Conservation (phyloP, 352 stramenopile species). For the Globisporangium parvum region DNA sequence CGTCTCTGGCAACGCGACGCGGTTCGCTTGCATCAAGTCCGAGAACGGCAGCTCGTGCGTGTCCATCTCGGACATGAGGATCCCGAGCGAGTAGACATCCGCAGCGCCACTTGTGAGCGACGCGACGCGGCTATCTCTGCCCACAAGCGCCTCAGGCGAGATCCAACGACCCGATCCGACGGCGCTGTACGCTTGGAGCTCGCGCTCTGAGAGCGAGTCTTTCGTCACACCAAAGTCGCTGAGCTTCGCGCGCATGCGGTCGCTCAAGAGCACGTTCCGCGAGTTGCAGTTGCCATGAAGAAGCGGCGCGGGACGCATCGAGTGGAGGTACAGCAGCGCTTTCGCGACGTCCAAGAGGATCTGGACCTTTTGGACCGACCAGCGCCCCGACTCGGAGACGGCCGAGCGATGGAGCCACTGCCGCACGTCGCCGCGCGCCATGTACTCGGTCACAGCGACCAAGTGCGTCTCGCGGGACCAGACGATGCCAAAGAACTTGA, state of each 20-base stretch:
- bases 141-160: constrained; percentile 57
- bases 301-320: constrained; percentile 8
- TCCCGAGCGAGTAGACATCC: constrained; percentile 67
- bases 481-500: constrained; percentile 65
- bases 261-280: constrained; percentile 21
- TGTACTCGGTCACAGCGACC: constrained; percentile 50
- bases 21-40: constrained; percentile 66
- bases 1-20: too few species aligned
- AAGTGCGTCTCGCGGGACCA: constrained; percentile 69
- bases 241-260: constrained; percentile 17
- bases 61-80: constrained; percentile 67
- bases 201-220: too few species aligned
- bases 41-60: constrained; percentile 69
- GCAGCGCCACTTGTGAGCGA: too few species aligned
- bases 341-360: constrained; percentile 19
- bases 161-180: constrained; percentile 69
- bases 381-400: neutral
- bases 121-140: constrained; percentile 40
- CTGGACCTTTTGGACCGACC: constrained; percentile 26
- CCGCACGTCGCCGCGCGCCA: constrained; percentile 20
- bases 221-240: constrained; percentile 30
- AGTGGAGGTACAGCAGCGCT: constrained; percentile 24
- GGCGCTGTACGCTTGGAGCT: constrained; percentile 56
- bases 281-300: constrained; percentile 18
- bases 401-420: constrained; percentile 8